A percentile compares a stretch with the other conserved stretches of the same genome.
These are phyloP conservation scores for Choiromyces venosus DNA, from an alignment of 495 filamentous ascomycete species.

Conservation along the genomic window DNA sequence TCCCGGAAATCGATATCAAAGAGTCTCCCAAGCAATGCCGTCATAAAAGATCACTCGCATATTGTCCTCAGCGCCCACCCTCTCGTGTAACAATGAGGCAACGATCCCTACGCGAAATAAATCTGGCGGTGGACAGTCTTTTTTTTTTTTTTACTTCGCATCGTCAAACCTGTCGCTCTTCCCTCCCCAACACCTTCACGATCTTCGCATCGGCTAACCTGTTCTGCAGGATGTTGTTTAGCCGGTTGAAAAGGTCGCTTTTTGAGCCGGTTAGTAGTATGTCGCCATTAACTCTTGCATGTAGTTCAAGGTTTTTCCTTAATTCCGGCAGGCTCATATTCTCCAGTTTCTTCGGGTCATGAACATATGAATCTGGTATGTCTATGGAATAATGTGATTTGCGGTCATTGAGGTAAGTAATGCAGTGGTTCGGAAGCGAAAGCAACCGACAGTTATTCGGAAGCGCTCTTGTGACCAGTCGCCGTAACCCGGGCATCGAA, in stretches of 20 bases:
- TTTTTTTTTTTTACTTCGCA: neutral
- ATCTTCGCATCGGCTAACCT: constrained; percentile 39
- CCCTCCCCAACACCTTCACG: constrained; percentile 32
- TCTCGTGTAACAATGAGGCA: neutral
- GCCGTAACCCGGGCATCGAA: constrained; percentile 42
- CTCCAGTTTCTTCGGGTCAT: constrained; percentile 33
- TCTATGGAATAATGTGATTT: constrained; percentile 31
- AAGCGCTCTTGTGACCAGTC: constrained; percentile 35
- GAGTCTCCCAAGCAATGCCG: neutral
- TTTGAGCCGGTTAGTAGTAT: constrained; percentile 38
- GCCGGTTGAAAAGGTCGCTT: constrained; percentile 33
- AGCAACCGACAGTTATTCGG: constrained; percentile 38
- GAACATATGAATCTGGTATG: constrained; percentile 38
- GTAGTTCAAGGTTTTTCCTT: constrained; percentile 43
- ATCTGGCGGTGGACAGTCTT: neutral
- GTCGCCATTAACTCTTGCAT: constrained; percentile 38
- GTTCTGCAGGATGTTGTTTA: constrained; percentile 37
- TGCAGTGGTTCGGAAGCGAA: constrained; percentile 36
- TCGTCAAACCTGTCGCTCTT: neutral
- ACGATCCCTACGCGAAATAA: neutral
- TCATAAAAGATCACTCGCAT: neutral
- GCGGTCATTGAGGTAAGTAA: constrained; percentile 36
- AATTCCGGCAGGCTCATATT: constrained; percentile 31
- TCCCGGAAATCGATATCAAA: neutral
- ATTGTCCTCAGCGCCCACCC: neutral